Evolutionary conservation across 768 basidiomycete species (phyloP), one percentile per base, ranked within the genome.

Genomic region (Galerina sulciceps): DNA sequence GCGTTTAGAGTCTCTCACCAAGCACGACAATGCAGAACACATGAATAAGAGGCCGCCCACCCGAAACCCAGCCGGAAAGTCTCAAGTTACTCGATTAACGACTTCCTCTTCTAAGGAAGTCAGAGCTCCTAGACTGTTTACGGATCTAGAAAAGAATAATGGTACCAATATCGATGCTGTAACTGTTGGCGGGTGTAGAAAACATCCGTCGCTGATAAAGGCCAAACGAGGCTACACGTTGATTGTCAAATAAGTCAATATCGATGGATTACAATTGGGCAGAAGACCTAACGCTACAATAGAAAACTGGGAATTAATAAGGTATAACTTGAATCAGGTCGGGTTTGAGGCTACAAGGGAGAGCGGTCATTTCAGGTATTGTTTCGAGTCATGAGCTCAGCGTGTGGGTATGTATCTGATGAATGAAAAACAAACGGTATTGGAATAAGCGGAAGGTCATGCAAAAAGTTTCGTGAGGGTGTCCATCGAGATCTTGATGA

Each of bases 281-380:
- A 14, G 37, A 37, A 17, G 26, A 23, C 11, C 14, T 51, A 51
- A 37, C 37, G 49, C 49, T 51, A 51, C 49, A 51, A 40, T 31
- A 31, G 26, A 31, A 22, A 20, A 31, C 11, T 14, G 23, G 37
- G 13, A 15, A 38, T 14, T 40, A 15, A 23, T 18, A 38, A 5
- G 17, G 48, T 17, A 36, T 23, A 18, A 51, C n/a, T 38, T 23
- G 37, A 51, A 40, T 51, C 37, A 8, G 26, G 26, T 15, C 37
- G 20, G 40, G 49, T 23, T 20, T 38, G 37, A 51, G 49, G 49
- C 49, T 51, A 51, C 49, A 51, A 23, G 22, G 49, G 49, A 36
- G 36, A 22, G 49, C 15, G 20, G 37, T 20, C 17, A 35, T 31
- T 31, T 31, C 26, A 31, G 26, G 26, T 31, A 31, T 31, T 31